Percentiles rank a stretch among this genome's conserved stretches.
phyloP scores from a whole-genome alignment of 306 rosid genomes.

The Calophaca sinica region DNA sequence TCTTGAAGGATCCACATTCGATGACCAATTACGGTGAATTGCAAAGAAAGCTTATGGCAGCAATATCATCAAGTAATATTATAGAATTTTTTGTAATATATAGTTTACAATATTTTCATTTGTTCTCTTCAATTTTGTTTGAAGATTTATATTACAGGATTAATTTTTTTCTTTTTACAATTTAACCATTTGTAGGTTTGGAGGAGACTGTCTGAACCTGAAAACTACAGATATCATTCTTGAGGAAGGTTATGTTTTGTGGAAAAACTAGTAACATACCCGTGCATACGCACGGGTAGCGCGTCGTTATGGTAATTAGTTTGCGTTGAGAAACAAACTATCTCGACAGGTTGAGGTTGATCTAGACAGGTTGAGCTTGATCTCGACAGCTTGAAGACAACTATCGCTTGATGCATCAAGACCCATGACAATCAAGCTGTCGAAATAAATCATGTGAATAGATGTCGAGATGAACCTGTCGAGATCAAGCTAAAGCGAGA shows the following conservation, averaged over 20 bases:
- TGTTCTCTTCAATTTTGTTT: neutral
- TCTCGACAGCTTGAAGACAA: no score
- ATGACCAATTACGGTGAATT: slow-evolving; percentile 46
- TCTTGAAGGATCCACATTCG: slow-evolving; percentile 49
- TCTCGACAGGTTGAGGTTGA: no score
- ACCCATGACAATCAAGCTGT: no score
- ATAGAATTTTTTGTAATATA: neutral
- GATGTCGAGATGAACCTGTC: no score
- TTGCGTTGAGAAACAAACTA: no score
- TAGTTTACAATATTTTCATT: neutral
- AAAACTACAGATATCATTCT: neutral
- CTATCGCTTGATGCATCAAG: no score
- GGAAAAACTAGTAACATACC: no score
- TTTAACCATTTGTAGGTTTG: neutral
- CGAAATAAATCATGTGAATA: no score
- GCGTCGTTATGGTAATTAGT: no score
- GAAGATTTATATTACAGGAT: neutral
- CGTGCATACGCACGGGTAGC: no score
- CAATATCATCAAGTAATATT: slow-evolving; percentile 49
- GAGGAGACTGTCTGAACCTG: neutral
- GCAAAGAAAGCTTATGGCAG: slow-evolving; percentile 56
- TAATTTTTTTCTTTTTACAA: neutral
- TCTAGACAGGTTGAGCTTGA: no score
- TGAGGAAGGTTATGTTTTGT: neutral
- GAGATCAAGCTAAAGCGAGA: no score